A percentile compares a stretch with the other conserved stretches of the same genome.
Evolutionary conservation across 495 filamentous ascomycete species (phyloP).

Genomic region (Aspergillus mulundensis): DNA sequence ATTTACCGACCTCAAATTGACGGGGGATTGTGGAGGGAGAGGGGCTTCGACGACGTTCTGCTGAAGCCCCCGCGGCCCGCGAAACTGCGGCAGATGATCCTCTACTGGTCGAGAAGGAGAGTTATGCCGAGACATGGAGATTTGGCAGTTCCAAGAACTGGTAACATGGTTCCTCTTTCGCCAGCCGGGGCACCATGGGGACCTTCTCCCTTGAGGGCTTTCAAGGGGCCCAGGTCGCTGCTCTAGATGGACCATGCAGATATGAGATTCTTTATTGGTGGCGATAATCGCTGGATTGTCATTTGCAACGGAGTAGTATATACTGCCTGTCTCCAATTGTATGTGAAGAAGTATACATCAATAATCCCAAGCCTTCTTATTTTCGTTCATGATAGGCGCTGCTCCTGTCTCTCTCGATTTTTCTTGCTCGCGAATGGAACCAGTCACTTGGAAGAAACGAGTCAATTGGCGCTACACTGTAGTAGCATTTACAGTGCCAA

Average conservation of each 20-base stretch:
- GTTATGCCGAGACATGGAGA: not conserved
- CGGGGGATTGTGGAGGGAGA: not conserved
- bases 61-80: not conserved
- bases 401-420: too few species aligned
- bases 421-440: too few species aligned
- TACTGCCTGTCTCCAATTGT: too few species aligned
- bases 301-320: too few species aligned
- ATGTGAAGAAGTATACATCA: too few species aligned
- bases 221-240: not conserved
- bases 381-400: too few species aligned
- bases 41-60: not conserved
- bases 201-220: not conserved
- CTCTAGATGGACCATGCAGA: not conserved
- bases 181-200: not conserved
- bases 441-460: too few species aligned
- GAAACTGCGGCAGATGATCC: not conserved
- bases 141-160: not conserved
- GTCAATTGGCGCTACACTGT: too few species aligned
- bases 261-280: too few species aligned
- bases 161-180: not conserved
- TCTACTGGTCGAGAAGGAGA: not conserved
- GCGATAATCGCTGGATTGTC: too few species aligned
- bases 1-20: not conserved
- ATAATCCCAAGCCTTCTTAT: too few species aligned
- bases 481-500: too few species aligned